Percentiles rank a stretch among this genome's conserved stretches.
These are phyloP conservation scores for Penicillium sp. DNA, from an alignment of 2,329 filamentous ascomycete genomes.

Conservation along the genomic window DNA sequence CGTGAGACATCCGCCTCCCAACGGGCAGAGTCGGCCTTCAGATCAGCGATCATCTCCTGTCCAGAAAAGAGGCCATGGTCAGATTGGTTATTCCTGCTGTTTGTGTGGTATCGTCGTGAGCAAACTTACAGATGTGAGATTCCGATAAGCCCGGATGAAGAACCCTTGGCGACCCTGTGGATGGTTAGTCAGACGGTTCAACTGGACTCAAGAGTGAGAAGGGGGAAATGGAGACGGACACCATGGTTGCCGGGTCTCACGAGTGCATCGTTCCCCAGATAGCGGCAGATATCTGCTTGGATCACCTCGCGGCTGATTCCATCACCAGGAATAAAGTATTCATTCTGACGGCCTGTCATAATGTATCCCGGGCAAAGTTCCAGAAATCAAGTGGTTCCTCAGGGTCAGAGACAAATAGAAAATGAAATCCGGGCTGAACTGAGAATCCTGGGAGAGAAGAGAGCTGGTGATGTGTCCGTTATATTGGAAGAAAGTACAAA, in stretches of 20 bases:
- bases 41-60: constrained; percentile 53
- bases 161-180: constrained; percentile 63
- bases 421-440: constrained; percentile 10
- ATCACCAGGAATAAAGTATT: constrained; percentile 74
- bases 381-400: constrained; percentile 22
- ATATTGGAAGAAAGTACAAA: constrained; percentile 22
- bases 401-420: constrained; percentile 27
- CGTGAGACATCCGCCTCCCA: constrained; percentile 46
- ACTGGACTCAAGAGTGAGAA: constrained; percentile 7
- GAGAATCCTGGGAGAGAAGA: constrained; percentile 9
- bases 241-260: constrained; percentile 70
- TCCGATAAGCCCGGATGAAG: constrained; percentile 73
- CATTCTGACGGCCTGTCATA: constrained; percentile 55
- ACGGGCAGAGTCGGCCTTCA: constrained; percentile 50
- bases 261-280: constrained; percentile 74
- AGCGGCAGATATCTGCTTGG: constrained; percentile 77
- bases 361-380: constrained; percentile 26
- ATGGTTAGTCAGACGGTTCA: constrained; percentile 28
- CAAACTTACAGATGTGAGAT: constrained; percentile 65
- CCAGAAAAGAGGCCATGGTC: constrained; percentile 14
- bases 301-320: constrained; percentile 81
- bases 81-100: constrained; percentile 14
- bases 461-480: constrained; percentile 12
- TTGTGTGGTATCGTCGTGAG: not conserved
- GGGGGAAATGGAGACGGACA: constrained; percentile 47